Evolutionary conservation across 805 yeast species (phyloP).

Genomic region (Wickerhamiella nectarea): DNA sequence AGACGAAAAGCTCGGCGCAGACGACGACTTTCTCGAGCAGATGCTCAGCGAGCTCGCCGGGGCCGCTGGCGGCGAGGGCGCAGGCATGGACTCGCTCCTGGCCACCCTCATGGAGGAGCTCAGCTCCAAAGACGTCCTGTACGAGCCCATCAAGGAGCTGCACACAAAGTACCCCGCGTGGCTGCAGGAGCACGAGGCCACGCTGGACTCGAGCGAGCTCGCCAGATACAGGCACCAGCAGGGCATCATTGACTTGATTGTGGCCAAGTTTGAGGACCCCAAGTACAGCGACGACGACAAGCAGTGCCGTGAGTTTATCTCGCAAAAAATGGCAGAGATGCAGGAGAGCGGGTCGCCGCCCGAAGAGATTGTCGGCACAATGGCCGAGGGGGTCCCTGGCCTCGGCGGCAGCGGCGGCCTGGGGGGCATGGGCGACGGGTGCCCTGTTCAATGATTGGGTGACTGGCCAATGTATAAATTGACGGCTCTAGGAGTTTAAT

Average conservation of each 20-base stretch:
- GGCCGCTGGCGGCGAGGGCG: conserved; percentile 27
- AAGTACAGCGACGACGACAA: conserved; percentile 40
- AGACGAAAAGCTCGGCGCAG: conserved; percentile 20
- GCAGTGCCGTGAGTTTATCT: conserved; percentile 37
- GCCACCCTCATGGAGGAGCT: conserved; percentile 68
- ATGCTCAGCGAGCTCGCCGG: conserved; percentile 46
- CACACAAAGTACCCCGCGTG: conserved; percentile 59
- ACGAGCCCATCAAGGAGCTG: conserved; percentile 77
- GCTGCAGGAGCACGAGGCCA: conserved; percentile 38
- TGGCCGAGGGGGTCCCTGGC: conserved; percentile 28
- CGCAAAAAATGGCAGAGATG: conserved; percentile 43
- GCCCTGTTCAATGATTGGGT: conserved; percentile 4
- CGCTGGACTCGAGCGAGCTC: conserved; percentile 35
- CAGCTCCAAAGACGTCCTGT: conserved; percentile 71
- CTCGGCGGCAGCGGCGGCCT: conserved; percentile 25
- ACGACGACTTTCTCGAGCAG: conserved; percentile 44
- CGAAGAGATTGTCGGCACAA: conserved; percentile 51
- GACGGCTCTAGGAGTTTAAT: too few species aligned
- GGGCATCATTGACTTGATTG: conserved; percentile 44
- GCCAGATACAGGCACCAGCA: conserved; percentile 48
- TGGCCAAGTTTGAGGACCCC: conserved; percentile 51
- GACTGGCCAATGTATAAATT: too few species aligned
- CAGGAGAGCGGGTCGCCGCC: conserved; percentile 74
- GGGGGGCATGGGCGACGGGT: conserved; percentile 2
- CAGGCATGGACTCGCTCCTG: conserved; percentile 48